Evolutionary conservation across 495 filamentous ascomycete species (phyloP).

Genomic region (Hapsidospora chrysogenum): DNA sequence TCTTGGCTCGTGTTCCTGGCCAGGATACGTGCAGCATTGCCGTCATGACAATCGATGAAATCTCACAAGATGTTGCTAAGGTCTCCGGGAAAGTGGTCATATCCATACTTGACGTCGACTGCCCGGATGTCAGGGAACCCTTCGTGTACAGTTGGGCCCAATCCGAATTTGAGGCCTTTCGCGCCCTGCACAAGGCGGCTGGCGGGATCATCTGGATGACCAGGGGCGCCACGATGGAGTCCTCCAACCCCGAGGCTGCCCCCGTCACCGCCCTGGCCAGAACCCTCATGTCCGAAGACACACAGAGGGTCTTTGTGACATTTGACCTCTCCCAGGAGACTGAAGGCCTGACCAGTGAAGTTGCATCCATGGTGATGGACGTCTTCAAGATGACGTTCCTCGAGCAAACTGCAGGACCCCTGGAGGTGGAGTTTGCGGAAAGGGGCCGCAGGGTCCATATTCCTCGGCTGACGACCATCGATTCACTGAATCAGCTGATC

Average conservation of each 20-base stretch:
- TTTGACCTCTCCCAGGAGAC: conserved; percentile 8
- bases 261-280: conserved; percentile 10
- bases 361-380: conserved; percentile 20
- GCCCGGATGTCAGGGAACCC: conserved; percentile 1
- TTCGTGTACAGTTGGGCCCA: conserved; percentile 11
- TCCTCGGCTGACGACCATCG: conserved; percentile 9
- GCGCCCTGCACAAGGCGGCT: conserved; percentile 3
- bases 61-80: background rate
- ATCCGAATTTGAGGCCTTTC: conserved; percentile 7
- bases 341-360: background rate
- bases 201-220: conserved; percentile 14
- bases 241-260: conserved; percentile 6
- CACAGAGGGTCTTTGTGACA: conserved; percentile 9
- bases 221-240: conserved; percentile 8
- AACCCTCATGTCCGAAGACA: conserved; percentile 14
- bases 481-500: conserved; percentile 10
- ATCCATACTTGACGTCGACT: conserved; percentile 9
- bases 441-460: conserved; percentile 9
- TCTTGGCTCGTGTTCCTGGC: too few species aligned
- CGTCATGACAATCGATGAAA: background rate
- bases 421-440: conserved; percentile 14
- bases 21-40: background rate
- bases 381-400: conserved; percentile 42
- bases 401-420: conserved; percentile 9
- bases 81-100: conserved; percentile 5